Base-by-base conservation (phyloP, 2,329 filamentous ascomycete species). In the Phoma sp. region DNA sequence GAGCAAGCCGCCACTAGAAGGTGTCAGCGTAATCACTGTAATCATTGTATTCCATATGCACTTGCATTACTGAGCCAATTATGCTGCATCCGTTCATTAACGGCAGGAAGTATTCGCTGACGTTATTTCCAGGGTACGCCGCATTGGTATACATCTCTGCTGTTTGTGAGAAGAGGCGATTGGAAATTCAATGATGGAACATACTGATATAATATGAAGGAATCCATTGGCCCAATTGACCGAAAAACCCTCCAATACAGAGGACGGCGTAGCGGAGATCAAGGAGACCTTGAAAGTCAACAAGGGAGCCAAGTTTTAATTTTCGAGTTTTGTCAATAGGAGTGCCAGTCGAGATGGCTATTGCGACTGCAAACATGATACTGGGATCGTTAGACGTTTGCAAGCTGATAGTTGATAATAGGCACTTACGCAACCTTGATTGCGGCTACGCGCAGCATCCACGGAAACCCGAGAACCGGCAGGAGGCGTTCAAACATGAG, bases 381-480 rank as follows among this genome's bases (percentile, higher is more conserved):
- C 51, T 87, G 66, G 0, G 79, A 0, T 81, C 60, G 32, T 80
- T 76, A 52, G 81, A 78, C 85, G 75, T 3, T 14, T 18, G 80
- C 75, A 7, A 77, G 75, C 0, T 65, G 67, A 8, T 82, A 66
- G 62, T 79, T 25, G 88, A 18, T 7, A 3, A 10, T 1, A 4
- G 7, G 0, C 6, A 22, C 66, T 43, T 55, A 70, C 69, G 49
- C 57, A 13, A 68, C 58, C 46, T 71, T 81, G 58, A 90, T 85
- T 0, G 81, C 87, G 1, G 89, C 77, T 13, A 86, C 79, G 4
- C 89, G 78, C 23, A 87, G 82, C 1, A 84, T 79, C 83, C 85
- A 88, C 0, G 78, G 72, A 59, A 88, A 89, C 0, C 86, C 85
- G 8, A 88, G 73, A 10, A 69, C 66, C 0, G 81, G 80, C 7